A percentile compares a stretch with the other conserved stretches of the same genome.
phyloP scores from a whole-genome alignment of 495 filamentous ascomycete genomes.

The Penicillium paradoxum region DNA sequence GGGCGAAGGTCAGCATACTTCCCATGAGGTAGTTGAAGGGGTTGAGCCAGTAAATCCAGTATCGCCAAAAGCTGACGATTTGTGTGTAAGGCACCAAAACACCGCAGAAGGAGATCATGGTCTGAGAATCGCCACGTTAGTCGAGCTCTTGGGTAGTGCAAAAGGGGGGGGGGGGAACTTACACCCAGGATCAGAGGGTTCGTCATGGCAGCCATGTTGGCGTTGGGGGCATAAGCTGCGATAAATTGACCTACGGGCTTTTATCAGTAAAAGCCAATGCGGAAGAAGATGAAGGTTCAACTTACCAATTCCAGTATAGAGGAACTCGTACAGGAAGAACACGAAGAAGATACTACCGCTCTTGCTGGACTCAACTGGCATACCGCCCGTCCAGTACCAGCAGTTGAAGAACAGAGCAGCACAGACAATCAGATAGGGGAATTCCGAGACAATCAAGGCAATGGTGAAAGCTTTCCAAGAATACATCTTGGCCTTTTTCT shows the following conservation, averaged over 20 bases:
- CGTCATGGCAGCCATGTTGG: slow-evolving; percentile 49
- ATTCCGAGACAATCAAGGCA: slow-evolving; percentile 45
- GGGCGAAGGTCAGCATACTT: slow-evolving; percentile 50
- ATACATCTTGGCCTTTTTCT: slow-evolving; percentile 52
- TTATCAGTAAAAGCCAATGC: neutral
- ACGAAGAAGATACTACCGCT: slow-evolving; percentile 52
- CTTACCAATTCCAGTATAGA: slow-evolving; percentile 51
- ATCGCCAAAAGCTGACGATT: slow-evolving; percentile 58
- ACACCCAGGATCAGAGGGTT: slow-evolving; percentile 49
- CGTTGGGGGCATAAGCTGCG: slow-evolving; percentile 53
- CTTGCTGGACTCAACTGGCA: slow-evolving; percentile 34
- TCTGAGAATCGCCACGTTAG: slow-evolving; percentile 4
- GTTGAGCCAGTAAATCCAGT: slow-evolving; percentile 71
- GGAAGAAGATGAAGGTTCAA: no score
- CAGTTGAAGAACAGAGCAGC: slow-evolving; percentile 45
- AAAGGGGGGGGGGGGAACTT: neutral
- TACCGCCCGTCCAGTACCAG: slow-evolving; percentile 48
- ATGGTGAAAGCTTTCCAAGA: slow-evolving; percentile 49
- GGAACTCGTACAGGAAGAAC: slow-evolving; percentile 48
- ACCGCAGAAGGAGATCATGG: slow-evolving; percentile 51
- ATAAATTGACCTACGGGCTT: slow-evolving; percentile 39
- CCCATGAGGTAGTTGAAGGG: slow-evolving; percentile 65
- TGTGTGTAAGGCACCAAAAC: slow-evolving; percentile 33
- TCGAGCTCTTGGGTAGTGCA: neutral
- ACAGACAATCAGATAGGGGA: slow-evolving; percentile 48